Evolutionary conservation across 345 rosid genomes (phyloP), one percentile per base, ranked within the genome.

Genomic region (Lepidium didymum): DNA sequence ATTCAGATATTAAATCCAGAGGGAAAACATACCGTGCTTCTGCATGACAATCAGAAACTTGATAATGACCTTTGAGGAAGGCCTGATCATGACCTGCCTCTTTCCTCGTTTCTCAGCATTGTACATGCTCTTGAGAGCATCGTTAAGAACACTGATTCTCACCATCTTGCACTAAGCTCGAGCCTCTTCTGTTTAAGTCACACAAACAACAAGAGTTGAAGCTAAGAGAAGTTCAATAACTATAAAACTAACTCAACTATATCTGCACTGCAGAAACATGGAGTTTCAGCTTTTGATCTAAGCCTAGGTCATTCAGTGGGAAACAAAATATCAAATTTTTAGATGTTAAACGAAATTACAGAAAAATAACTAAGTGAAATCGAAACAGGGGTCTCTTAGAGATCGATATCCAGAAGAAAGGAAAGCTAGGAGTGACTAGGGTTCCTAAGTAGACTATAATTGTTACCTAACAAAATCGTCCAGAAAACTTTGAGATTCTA

Each of bases 41-140:
- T 75, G 79, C 79, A 75, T 75, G 69, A 75, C 79, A 0, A 70
- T 70, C 1, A 75, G 72, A 42, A 75, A 75, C 67, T 75, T 75
- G 76, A 75, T 75, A 45, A 75, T 70, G 12, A 75, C 79, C 56
- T 75, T 75, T 4, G 76, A 75, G 12, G 79, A 75, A 0, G 78
- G 74, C 74, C 74, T 60, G 63, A 74, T 74, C 78, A 74, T 66
- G 51, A 74, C 78, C 47, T 74, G 74, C 57, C 78, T 74, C 78
- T 67, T 74, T 56, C 78, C 78, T 2, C 73, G 67, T 37, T 74
- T 74, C 68, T 74, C 78, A 3, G 78, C 78, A 74, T 74, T 74
- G 74, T 15, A 52, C 78, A 74, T 74, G 68, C 73, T 67, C 74
- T 74, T 74, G 35, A 74, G 73, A 52, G 78, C 73, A 74, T 74